These are phyloP conservation scores for Melaleuca alternifolia DNA, from an alignment of 345 rosid species.

Conservation along the genomic window DNA sequence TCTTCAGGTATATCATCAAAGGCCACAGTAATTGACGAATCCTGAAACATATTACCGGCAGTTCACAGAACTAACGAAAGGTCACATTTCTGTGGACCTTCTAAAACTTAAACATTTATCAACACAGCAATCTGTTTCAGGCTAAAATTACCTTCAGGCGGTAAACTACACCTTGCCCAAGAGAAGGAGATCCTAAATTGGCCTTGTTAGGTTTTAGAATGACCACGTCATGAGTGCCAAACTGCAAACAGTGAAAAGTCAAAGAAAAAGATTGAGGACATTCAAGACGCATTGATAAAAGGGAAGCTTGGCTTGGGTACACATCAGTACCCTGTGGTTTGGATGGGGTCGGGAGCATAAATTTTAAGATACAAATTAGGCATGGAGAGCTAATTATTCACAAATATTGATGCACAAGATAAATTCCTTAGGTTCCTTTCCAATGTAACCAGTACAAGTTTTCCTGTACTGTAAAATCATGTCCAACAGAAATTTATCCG, in stretches of 20 bases:
- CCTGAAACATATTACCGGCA: conserved; percentile 20
- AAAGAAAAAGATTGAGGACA: background rate
- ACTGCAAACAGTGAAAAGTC: conserved; percentile 25
- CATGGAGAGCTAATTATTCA: background rate
- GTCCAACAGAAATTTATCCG: background rate
- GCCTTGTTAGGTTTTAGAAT: conserved; percentile 80
- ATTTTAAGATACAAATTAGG: background rate
- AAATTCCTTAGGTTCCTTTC: background rate
- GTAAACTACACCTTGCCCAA: conserved; percentile 96
- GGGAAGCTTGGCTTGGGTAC: background rate
- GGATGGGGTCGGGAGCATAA: background rate
- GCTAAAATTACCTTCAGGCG: conserved; percentile 47
- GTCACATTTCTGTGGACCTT: background rate
- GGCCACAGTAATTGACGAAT: conserved; percentile 78
- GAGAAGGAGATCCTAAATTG: conserved; percentile 70
- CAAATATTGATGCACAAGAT: background rate
- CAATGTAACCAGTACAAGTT: background rate
- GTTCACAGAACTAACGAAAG: background rate
- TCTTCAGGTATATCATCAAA: conserved; percentile 92
- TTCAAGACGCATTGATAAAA: background rate
- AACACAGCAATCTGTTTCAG: background rate
- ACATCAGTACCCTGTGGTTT: background rate
- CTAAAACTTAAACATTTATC: background rate
- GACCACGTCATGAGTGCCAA: conserved; percentile 89
- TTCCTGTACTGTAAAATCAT: background rate